Evolutionary conservation across 2,329 filamentous ascomycete genomes (phyloP), one percentile per base, ranked within the genome.

Genomic region (Paecilomyces niveus): DNA sequence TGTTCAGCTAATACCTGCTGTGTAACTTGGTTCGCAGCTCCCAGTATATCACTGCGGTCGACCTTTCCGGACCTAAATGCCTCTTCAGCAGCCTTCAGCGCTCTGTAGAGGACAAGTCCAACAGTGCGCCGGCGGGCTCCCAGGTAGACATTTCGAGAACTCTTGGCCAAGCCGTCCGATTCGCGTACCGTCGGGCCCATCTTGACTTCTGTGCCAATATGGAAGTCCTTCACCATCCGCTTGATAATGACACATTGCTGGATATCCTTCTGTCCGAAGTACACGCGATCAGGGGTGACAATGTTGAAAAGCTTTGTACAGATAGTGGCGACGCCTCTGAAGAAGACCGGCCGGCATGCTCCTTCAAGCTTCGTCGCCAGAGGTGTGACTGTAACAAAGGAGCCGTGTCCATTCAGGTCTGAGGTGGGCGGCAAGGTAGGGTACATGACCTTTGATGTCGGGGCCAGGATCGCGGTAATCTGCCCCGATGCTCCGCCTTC

Each of bases 231-330:
- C 32, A 97, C 89, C 84, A 99, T 86, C 52, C 89, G 85, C 68
- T 85, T 87, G 68, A 99, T 89, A 10, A 99, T 84, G 18, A 96
- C 89, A 0, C 92, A 96, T 76, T 99, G 94, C 79, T 99, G 94
- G 21, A 97, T 86, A 73, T 99, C 94, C 77, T 99, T 99, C 74
- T 97, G 94, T 3, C 94, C 94, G 78, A 99, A 97, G 76, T 96
- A 94, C 4, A 91, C 90, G 52, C 83, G 83, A 58, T 92, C 88
- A 3, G 90, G 88, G 63, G 85, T 81, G 53, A 90, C 86, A 57
- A 92, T 89, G 68, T 92, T 92, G 77, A 95, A 93, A 13, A 95
- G 77, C 76, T 95, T 99, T 84, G 93, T 94, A 78, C 92, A 97
- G 1, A 99, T 89, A 1, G 94, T 99, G 21, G 94, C 92, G 33